phyloP scores from a whole-genome alignment of 1,284 basidiomycete genomes.

The Wallemia hederae region DNA sequence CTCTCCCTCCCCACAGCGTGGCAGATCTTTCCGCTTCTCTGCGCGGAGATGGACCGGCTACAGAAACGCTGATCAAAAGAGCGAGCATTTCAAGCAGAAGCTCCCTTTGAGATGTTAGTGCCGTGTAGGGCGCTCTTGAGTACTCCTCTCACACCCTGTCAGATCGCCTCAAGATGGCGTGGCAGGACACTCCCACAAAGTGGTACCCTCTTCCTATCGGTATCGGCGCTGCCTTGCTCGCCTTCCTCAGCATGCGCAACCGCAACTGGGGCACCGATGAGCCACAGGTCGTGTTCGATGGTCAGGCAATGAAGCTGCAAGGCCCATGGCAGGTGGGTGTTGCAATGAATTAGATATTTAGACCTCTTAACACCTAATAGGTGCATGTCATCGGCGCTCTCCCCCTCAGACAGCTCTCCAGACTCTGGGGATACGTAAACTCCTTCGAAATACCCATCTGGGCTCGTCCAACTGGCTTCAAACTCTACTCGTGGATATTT shows the following conservation, averaged over 20 bases:
- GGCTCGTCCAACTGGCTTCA: slow-evolving; percentile 68
- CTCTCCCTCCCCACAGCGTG: background rate
- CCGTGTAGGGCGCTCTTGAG: background rate
- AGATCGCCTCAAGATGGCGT: slow-evolving; percentile 32
- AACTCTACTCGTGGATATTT: slow-evolving; percentile 56
- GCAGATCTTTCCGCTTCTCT: background rate
- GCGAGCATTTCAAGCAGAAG: background rate
- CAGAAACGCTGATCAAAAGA: background rate
- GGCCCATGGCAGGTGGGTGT: slow-evolving; percentile 76
- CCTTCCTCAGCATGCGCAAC: slow-evolving; percentile 50
- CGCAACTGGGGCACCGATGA: slow-evolving; percentile 19
- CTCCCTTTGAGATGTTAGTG: background rate
- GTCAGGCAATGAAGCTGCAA: slow-evolving; percentile 29
- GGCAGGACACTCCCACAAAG: slow-evolving; percentile 62
- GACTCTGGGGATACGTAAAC: slow-evolving; percentile 87
- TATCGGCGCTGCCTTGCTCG: slow-evolving; percentile 59
- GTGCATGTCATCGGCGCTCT: slow-evolving; percentile 86
- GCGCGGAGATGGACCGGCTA: background rate
- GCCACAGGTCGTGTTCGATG: slow-evolving; percentile 34
- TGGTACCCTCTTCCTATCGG: slow-evolving; percentile 90
- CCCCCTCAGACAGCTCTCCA: slow-evolving; percentile 71
- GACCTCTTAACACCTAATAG: slow-evolving; percentile 18
- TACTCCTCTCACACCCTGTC: background rate
- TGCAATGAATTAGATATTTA: background rate
- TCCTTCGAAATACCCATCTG: slow-evolving; percentile 72